Conservation (phyloP, 176 grass and related monocot genomes). For the Musa troglodytarum region DNA sequence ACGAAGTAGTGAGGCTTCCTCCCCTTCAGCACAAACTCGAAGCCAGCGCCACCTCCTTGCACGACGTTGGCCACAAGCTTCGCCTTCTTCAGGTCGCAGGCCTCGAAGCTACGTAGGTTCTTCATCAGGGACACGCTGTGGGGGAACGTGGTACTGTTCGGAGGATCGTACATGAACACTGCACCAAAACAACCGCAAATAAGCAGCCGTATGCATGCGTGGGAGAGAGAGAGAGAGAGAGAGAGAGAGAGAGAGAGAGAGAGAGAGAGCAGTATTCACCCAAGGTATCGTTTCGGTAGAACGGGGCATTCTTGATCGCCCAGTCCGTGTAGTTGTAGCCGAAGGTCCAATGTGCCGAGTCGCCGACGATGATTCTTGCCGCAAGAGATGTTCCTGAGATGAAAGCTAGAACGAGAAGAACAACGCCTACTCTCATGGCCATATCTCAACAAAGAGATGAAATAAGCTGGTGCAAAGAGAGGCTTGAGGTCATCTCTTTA, state of each 20-base stretch:
- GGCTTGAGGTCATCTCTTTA: background rate
- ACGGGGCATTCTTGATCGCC: constrained; percentile 65
- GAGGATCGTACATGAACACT: constrained; percentile 96
- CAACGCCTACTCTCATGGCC: background rate
- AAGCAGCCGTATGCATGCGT: background rate
- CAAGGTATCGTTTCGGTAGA: constrained; percentile 66
- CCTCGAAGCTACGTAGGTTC: constrained; percentile 37
- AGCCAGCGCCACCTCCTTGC: constrained; percentile 62
- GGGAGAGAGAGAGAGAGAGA: background rate
- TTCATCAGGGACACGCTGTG: constrained; percentile 83
- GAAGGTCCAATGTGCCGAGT: constrained; percentile 65
- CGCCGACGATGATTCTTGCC: constrained; percentile 61
- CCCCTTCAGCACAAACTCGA: constrained; percentile 59
- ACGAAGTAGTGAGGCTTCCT: constrained; percentile 83
- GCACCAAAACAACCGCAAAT: background rate
- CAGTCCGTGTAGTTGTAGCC: constrained; percentile 94
- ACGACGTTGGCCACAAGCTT: constrained; percentile 57
- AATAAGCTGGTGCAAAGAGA: background rate
- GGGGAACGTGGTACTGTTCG: constrained; percentile 55
- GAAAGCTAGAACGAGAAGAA: constrained; percentile 13
- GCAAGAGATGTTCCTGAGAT: constrained; percentile 22
- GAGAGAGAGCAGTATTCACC: constrained; percentile 18
- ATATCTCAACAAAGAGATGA: background rate
- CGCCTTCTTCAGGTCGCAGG: constrained; percentile 67
- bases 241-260: background rate